A percentile compares a stretch with the other conserved stretches of the same genome.
Conservation (phyloP, 768 basidiomycete genomes). For the Pleurotus tuoliensis region DNA sequence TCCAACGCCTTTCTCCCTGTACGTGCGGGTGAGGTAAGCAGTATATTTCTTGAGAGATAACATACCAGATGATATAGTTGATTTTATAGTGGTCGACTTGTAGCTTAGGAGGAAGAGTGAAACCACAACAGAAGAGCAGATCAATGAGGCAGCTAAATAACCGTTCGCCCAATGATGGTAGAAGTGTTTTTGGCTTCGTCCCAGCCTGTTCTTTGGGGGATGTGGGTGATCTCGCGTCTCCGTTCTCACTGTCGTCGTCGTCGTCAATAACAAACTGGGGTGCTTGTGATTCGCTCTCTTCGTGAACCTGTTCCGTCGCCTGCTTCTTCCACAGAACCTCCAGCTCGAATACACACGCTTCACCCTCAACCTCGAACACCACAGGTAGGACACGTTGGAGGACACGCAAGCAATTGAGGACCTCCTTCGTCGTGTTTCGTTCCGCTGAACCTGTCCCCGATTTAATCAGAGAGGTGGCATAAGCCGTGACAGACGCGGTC, state of each 20-base stretch:
- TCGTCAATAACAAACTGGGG: slow-evolving; percentile 91
- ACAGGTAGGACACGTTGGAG: slow-evolving; percentile 87
- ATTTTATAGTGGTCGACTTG: slow-evolving; percentile 81
- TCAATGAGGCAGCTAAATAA: slow-evolving; percentile 80
- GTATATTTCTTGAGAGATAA: background rate
- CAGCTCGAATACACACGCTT: slow-evolving; percentile 67
- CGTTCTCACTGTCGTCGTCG: slow-evolving; percentile 53
- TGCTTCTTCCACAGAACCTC: slow-evolving; percentile 81
- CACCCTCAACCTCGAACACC: slow-evolving; percentile 78
- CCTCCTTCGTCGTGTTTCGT: slow-evolving; percentile 77
- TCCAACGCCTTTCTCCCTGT: slow-evolving; percentile 93
- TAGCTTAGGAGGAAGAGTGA: slow-evolving; percentile 77
- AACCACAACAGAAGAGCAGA: slow-evolving; percentile 89
- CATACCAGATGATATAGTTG: slow-evolving; percentile 85
- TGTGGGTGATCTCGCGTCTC: slow-evolving; percentile 22
- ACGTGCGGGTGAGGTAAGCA: background rate
- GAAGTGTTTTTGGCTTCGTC: slow-evolving; percentile 16
- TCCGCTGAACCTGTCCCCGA: slow-evolving; percentile 36
- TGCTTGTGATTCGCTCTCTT: slow-evolving; percentile 13
- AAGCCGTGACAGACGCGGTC: slow-evolving; percentile 55
- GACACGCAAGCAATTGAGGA: slow-evolving; percentile 88
- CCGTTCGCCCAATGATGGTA: slow-evolving; percentile 79
- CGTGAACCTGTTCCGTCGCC: slow-evolving; percentile 32
- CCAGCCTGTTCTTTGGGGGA: background rate
- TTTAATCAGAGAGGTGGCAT: slow-evolving; percentile 70